These are phyloP conservation scores for Miscanthus lutarioriparius DNA, from an alignment of 176 grass and related monocot genomes.

Conservation along the genomic window DNA sequence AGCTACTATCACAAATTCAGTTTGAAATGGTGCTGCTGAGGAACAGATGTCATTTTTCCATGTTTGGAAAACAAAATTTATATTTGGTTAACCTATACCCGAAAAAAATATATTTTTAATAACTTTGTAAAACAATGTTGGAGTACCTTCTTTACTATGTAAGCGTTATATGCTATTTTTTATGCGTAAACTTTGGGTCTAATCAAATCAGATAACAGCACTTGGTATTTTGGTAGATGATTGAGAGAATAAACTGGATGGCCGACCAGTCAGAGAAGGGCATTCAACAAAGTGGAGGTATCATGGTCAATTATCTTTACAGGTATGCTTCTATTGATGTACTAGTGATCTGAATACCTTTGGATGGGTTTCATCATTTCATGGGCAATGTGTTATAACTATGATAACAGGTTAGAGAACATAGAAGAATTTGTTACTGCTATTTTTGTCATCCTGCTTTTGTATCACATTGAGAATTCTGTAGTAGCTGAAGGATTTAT, in stretches of 20 bases:
- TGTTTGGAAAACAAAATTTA: slow-evolving; percentile 9
- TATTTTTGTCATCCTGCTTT: neutral
- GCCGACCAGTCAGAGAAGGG: slow-evolving; percentile 89
- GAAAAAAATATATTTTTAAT: neutral
- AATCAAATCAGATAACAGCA: neutral
- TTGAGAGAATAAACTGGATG: slow-evolving; percentile 98
- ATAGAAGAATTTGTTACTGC: slow-evolving; percentile 52
- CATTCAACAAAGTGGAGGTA: slow-evolving; percentile 93
- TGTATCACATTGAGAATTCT: slow-evolving; percentile 22
- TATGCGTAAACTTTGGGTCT: neutral
- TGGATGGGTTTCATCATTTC: neutral
- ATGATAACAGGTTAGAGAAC: slow-evolving; percentile 53
- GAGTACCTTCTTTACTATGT: neutral
- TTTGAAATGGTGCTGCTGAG: neutral
- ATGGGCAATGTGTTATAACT: neutral
- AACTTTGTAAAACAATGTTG: neutral
- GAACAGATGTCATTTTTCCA: neutral
- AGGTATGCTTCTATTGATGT: slow-evolving; percentile 46
- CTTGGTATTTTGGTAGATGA: slow-evolving; percentile 48
- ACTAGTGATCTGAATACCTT: slow-evolving; percentile 1
- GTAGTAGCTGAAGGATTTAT: neutral
- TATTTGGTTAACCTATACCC: neutral
- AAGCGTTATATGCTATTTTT: neutral
- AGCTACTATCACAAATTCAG: slow-evolving; percentile 30
- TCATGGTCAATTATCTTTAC: slow-evolving; percentile 99